Percentiles rank a stretch among this genome's conserved stretches.
Conservation (phyloP, 352 stramenopile genomes). For the Phytophthora gonapodyides region DNA sequence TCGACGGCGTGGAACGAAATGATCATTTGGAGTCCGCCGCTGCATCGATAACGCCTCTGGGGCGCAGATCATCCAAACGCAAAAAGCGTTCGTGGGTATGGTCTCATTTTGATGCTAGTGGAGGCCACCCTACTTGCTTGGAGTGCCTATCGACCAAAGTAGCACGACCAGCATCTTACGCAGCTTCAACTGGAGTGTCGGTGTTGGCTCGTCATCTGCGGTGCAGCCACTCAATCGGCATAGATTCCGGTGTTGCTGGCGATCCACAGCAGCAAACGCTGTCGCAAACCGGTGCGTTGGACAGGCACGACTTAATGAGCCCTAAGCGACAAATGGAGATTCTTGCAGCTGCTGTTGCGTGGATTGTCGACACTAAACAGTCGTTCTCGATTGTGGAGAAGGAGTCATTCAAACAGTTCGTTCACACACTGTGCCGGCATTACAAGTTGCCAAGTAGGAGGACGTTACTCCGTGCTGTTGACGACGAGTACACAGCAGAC, state of each 20-base stretch:
- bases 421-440: not conserved
- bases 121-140: not conserved
- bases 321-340: not conserved
- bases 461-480: not conserved
- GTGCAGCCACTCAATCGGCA: not conserved
- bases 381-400: not conserved
- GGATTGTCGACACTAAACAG: not conserved
- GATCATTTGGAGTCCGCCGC: no score
- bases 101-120: not conserved
- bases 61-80: not conserved
- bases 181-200: not conserved
- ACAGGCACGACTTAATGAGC: not conserved
- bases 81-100: conserved; percentile 1
- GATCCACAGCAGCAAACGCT: not conserved
- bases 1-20: not conserved
- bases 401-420: not conserved
- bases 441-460: not conserved
- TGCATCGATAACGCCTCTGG: not conserved
- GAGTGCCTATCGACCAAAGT: not conserved
- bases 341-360: not conserved
- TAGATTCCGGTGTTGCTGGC: not conserved
- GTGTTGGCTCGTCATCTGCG: not conserved
- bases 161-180: not conserved
- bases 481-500: not conserved
- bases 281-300: not conserved